Evolutionary conservation across 257 asterid genomes (phyloP).

Genomic region (Solanum sitiens): DNA sequence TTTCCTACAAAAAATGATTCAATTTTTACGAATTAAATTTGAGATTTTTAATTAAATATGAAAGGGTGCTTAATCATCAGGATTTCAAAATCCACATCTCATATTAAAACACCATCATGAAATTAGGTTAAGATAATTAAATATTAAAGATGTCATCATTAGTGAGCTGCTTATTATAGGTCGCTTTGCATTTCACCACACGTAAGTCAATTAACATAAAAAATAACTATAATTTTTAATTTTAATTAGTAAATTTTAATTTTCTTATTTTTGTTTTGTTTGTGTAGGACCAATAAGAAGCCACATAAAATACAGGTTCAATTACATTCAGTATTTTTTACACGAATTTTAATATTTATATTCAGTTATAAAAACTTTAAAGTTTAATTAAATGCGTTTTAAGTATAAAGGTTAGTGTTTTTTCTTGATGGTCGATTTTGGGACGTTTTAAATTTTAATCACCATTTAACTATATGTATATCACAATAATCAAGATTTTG

Average conservation of each 20-base stretch:
- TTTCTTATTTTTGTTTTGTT: background rate
- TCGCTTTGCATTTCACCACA: background rate
- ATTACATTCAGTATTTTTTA: background rate
- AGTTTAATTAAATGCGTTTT: background rate
- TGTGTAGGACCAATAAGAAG: background rate
- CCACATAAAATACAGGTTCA: background rate
- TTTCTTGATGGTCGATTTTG: background rate
- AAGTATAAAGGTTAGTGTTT: background rate
- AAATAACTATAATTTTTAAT: background rate
- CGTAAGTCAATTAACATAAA: background rate
- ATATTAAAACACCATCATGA: no score
- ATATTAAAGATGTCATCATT: background rate
- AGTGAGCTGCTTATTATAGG: background rate
- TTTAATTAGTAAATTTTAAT: background rate
- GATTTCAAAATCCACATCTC: background rate
- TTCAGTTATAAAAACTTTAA: background rate
- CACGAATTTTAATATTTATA: background rate
- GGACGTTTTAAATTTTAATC: background rate
- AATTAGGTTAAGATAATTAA: background rate
- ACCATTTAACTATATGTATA: background rate
- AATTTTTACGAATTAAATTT: background rate
- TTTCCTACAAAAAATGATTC: background rate
- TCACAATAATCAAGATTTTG: background rate
- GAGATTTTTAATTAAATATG: background rate
- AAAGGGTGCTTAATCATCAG: background rate